A percentile compares a stretch with the other conserved stretches of the same genome.
Conservation (phyloP, 371 early-diverging fungal species). For the Rhizopus delemar region DNA sequence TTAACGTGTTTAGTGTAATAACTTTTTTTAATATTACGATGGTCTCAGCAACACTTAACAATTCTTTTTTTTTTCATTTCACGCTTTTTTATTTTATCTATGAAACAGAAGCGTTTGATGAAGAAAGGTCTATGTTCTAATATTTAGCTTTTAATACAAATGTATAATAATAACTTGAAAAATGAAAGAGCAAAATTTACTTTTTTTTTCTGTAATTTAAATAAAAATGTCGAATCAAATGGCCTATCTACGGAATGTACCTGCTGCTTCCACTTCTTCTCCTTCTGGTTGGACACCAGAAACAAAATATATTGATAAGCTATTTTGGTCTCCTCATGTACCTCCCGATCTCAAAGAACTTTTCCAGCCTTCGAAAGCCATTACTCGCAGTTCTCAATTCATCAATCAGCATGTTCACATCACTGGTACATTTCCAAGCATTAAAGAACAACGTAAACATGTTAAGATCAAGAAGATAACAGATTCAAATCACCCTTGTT, state of each 20-base stretch:
- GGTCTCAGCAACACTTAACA: too few species aligned
- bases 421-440: constrained; percentile 34
- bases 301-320: constrained; percentile 46
- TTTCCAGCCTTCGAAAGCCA: constrained; percentile 37
- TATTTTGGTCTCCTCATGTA: constrained; percentile 45
- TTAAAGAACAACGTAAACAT: constrained; percentile 43
- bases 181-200: background rate
- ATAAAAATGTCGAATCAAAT: constrained; percentile 6
- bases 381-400: constrained; percentile 31
- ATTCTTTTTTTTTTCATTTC: too few species aligned
- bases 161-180: background rate
- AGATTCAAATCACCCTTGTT: constrained; percentile 50
- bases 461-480: constrained; percentile 49
- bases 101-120: too few species aligned
- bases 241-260: constrained; percentile 29
- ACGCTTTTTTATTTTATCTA: too few species aligned
- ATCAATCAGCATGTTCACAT: constrained; percentile 48
- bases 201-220: background rate
- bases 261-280: constrained; percentile 26
- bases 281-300: constrained; percentile 53
- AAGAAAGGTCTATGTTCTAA: too few species aligned
- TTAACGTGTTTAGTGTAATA: too few species aligned
- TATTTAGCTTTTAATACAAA: too few species aligned
- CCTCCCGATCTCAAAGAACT: constrained; percentile 30
- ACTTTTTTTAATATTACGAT: too few species aligned